phyloP scores from a whole-genome alignment of 441 rosid genomes.

The Iberis amara region DNA sequence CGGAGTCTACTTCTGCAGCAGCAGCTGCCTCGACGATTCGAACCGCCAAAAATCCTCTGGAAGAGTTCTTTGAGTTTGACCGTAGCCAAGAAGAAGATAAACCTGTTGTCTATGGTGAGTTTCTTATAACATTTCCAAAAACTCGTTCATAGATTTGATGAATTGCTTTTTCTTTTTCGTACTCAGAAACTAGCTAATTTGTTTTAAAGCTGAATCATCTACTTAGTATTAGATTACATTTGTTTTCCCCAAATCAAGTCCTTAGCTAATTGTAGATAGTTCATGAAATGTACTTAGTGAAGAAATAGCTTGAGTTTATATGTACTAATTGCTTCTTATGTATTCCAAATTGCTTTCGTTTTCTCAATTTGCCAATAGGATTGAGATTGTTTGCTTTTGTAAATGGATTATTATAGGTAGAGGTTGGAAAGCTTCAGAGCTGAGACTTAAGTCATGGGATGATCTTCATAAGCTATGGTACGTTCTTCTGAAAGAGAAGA shows the following conservation, averaged over 20 bases:
- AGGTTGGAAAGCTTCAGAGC: conserved; percentile 82
- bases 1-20: conserved; percentile 52
- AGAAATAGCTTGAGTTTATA: too few relatives aligned
- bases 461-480: conserved; percentile 94
- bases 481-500: conserved; percentile 85
- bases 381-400: conserved; percentile 1
- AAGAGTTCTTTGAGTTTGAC: conserved; percentile 75
- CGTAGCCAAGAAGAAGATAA: conserved; percentile 63
- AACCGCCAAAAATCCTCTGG: conserved; percentile 54
- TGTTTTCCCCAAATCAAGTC: too few relatives aligned
- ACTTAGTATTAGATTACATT: too few relatives aligned
- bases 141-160: neutral
- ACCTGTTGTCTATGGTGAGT: conserved; percentile 64
- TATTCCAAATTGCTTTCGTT: too few relatives aligned
- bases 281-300: too few relatives aligned
- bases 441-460: conserved; percentile 90
- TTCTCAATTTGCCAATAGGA: too few relatives aligned
- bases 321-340: too few relatives aligned
- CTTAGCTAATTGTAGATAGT: too few relatives aligned
- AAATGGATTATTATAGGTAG: conserved; percentile 50
- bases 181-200: neutral
- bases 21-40: conserved; percentile 48
- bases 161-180: neutral
- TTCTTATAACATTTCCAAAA: neutral
- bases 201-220: too few relatives aligned